Evolutionary conservation across 345 rosid species (phyloP).

Genomic region (Bruguiera sexangula): DNA sequence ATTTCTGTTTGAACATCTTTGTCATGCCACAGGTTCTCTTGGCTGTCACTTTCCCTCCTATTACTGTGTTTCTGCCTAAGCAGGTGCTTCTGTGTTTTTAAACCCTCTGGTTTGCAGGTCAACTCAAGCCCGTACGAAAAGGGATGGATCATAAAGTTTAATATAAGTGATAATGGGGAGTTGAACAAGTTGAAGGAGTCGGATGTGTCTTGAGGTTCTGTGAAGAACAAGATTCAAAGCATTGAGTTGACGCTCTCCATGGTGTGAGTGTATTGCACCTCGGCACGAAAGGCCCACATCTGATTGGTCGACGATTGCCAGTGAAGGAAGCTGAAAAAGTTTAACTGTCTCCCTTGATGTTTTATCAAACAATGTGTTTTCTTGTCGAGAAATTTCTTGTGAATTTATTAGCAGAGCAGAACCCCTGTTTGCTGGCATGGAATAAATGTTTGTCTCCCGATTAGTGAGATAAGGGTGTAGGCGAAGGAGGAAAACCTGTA

Average conservation of each 20-base stretch:
- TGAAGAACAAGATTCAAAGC: conserved; percentile 84
- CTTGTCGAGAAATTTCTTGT: background rate
- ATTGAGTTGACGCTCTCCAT: conserved; percentile 35
- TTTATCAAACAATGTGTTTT: conserved; percentile 9
- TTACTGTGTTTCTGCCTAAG: background rate
- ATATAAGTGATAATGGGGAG: conserved; percentile 50
- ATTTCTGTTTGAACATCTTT: too few species aligned
- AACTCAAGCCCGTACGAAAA: conserved; percentile 73
- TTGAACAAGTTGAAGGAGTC: conserved; percentile 70
- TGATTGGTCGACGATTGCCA: background rate
- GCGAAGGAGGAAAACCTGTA: too few species aligned
- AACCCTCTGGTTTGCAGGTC: conserved; percentile 37
- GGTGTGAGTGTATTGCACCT: too few species aligned
- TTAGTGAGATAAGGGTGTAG: too few species aligned
- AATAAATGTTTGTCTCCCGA: too few species aligned
- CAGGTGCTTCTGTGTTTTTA: background rate
- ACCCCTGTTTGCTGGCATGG: too few species aligned
- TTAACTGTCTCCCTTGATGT: background rate
- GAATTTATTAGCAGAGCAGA: background rate
- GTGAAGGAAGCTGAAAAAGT: background rate
- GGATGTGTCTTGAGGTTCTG: conserved; percentile 75
- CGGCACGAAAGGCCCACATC: background rate
- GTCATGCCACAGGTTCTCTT: too few species aligned
- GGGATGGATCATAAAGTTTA: conserved; percentile 91
- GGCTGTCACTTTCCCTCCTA: background rate